Conservation (phyloP, 805 yeast species). For the Saccharomycopsis sp. region DNA sequence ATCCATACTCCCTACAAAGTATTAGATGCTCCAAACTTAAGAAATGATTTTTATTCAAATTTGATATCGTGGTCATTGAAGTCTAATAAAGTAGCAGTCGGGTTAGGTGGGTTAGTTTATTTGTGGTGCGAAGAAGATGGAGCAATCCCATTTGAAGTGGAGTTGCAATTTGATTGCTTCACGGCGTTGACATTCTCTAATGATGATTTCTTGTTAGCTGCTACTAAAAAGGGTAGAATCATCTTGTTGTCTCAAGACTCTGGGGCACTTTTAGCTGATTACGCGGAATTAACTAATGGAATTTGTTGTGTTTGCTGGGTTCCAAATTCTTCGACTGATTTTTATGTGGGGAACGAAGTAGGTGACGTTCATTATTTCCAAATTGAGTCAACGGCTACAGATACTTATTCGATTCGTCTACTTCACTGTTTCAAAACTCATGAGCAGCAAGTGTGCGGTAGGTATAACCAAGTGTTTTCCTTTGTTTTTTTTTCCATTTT, state of each 20-base stretch:
- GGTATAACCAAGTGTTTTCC: no score
- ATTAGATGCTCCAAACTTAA: conserved; percentile 61
- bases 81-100: conserved; percentile 54
- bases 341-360: conserved; percentile 58
- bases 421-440: conserved; percentile 37
- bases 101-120: conserved; percentile 50
- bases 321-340: conserved; percentile 29
- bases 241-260: conserved; percentile 36
- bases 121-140: conserved; percentile 54
- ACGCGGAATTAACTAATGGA: conserved; percentile 31
- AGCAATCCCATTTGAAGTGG: conserved; percentile 33
- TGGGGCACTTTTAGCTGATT: conserved; percentile 19
- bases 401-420: conserved; percentile 23
- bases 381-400: conserved; percentile 18
- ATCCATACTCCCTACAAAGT: conserved; percentile 44
- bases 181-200: conserved; percentile 54
- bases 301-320: conserved; percentile 60
- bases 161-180: conserved; percentile 33
- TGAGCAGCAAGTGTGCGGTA: conserved; percentile 57
- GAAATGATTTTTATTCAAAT: conserved; percentile 75
- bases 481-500: conserved; percentile 1
- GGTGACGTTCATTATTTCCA: conserved; percentile 50
- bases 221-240: conserved; percentile 51
- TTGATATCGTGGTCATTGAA: conserved; percentile 62
- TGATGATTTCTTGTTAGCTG: conserved; percentile 43